These are phyloP conservation scores for Juncus effusus DNA, from an alignment of 176 grass and related monocot genomes.

Conservation along the genomic window DNA sequence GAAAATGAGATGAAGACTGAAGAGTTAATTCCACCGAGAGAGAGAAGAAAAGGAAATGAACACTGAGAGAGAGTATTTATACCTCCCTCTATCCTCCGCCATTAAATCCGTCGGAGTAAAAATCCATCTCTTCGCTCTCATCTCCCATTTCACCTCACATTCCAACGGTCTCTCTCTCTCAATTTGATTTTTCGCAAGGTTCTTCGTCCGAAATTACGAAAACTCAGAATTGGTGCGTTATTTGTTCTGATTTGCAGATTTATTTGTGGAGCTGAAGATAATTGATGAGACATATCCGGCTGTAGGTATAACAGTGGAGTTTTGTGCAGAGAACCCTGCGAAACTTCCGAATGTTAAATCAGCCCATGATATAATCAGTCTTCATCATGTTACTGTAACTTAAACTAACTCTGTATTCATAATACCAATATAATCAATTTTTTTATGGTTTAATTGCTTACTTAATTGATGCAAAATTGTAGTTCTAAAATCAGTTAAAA, in stretches of 20 bases:
- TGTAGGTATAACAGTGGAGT: conserved; percentile 52
- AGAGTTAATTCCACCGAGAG: not conserved
- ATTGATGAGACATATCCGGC: conserved; percentile 42
- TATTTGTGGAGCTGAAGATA: conserved; percentile 62
- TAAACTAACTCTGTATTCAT: too few relatives aligned
- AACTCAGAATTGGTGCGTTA: not conserved
- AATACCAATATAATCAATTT: not conserved
- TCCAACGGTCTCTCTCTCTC: not conserved
- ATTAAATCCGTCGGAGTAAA: conserved; percentile 11
- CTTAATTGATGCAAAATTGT: not conserved
- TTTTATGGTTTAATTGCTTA: too few relatives aligned
- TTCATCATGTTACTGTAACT: conserved; percentile 67
- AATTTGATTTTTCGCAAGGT: too few relatives aligned
- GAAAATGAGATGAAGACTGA: too few relatives aligned
- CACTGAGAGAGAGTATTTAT: conserved; percentile 17
- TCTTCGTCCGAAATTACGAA: too few relatives aligned
- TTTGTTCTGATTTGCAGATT: conserved; percentile 43
- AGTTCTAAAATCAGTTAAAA: not conserved
- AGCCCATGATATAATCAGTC: conserved; percentile 67
- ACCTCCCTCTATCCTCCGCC: conserved; percentile 14
- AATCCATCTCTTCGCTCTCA: conserved; percentile 14
- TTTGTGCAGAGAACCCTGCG: conserved; percentile 42
- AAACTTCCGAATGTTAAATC: conserved; percentile 53
- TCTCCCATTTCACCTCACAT: conserved; percentile 5
- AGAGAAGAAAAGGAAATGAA: conserved; percentile 14